These are phyloP conservation scores for Carex sylvatica DNA, from an alignment of 202 grass and related monocot genomes.

Conservation along the genomic window DNA sequence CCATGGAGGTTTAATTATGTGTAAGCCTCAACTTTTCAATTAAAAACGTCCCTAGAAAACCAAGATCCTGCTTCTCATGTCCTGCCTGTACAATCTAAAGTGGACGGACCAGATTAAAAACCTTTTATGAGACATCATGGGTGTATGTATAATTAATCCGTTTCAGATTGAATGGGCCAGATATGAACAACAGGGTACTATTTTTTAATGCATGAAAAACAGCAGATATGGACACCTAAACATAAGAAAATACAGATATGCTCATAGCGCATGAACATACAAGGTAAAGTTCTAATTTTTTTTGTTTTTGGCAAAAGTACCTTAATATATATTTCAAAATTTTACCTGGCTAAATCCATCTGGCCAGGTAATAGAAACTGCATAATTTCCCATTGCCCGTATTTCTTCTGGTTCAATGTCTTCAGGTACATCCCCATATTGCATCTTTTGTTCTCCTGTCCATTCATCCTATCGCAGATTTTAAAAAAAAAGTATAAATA, in stretches of 20 bases:
- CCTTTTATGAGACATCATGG: neutral
- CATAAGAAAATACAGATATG: neutral
- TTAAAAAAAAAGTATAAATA: neutral
- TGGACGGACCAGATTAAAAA: neutral
- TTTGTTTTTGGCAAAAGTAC: too few relatives aligned
- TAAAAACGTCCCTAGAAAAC: neutral
- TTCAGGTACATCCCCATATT: conserved; percentile 80
- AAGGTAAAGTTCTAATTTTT: neutral
- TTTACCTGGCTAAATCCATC: conserved; percentile 95
- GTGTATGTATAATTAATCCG: neutral
- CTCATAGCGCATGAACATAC: neutral
- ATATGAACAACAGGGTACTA: neutral
- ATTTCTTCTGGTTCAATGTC: conserved; percentile 97
- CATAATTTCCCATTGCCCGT: conserved; percentile 91
- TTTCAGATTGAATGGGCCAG: neutral
- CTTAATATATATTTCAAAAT: conserved; percentile 8
- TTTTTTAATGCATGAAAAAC: neutral
- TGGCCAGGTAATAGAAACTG: conserved; percentile 96
- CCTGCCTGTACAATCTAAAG: too few relatives aligned
- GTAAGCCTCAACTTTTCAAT: neutral
- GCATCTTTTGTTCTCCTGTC: conserved; percentile 93
- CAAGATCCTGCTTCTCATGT: too few relatives aligned
- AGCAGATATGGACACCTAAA: neutral
- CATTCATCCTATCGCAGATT: conserved; percentile 70
- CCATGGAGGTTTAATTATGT: neutral